A percentile compares a stretch with the other conserved stretches of the same genome.
Evolutionary conservation across 2,329 filamentous ascomycete species (phyloP).

Genomic region (Neodidymelliopsis sp.): DNA sequence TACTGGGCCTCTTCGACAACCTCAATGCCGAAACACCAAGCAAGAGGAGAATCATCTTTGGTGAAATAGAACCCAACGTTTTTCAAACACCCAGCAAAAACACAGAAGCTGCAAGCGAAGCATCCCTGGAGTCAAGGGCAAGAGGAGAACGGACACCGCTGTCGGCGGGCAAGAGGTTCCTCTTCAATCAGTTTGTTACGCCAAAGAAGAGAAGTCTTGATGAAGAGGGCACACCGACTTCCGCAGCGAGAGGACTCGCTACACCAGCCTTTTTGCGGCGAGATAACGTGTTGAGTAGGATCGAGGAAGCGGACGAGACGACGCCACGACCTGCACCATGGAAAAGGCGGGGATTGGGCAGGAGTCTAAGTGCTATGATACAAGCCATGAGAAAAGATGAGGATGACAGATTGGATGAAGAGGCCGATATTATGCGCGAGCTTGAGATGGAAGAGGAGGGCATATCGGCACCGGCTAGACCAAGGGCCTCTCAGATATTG

Average conservation of each 20-base stretch:
- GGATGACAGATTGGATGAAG: constrained; percentile 66
- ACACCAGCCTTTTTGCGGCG: constrained; percentile 76
- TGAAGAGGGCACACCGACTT: constrained; percentile 48
- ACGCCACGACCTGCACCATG: constrained; percentile 50
- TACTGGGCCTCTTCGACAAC: constrained; percentile 79
- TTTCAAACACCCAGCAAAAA: constrained; percentile 52
- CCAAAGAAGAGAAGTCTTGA: constrained; percentile 58
- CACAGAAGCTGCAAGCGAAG: constrained; percentile 34
- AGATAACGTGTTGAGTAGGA: constrained; percentile 57
- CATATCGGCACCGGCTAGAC: constrained; percentile 32
- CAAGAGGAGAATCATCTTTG: constrained; percentile 41
- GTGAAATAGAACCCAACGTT: constrained; percentile 42
- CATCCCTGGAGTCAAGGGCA: constrained; percentile 37
- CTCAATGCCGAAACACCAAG: constrained; percentile 62
- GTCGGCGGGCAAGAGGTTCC: constrained; percentile 66
- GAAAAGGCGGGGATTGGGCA: constrained; percentile 60
- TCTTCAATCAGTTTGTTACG: constrained; percentile 70
- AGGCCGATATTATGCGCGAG: constrained; percentile 76
- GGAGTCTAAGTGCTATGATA: constrained; percentile 77
- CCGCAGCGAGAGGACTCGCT: constrained; percentile 57
- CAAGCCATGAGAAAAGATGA: constrained; percentile 70
- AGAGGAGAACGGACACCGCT: constrained; percentile 55
- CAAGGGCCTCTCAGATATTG: constrained; percentile 43
- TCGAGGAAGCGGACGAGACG: constrained; percentile 62
- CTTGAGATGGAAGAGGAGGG: constrained; percentile 61